Conservation (phyloP, 2,329 filamentous ascomycete genomes). For the Penicillium digitatum region DNA sequence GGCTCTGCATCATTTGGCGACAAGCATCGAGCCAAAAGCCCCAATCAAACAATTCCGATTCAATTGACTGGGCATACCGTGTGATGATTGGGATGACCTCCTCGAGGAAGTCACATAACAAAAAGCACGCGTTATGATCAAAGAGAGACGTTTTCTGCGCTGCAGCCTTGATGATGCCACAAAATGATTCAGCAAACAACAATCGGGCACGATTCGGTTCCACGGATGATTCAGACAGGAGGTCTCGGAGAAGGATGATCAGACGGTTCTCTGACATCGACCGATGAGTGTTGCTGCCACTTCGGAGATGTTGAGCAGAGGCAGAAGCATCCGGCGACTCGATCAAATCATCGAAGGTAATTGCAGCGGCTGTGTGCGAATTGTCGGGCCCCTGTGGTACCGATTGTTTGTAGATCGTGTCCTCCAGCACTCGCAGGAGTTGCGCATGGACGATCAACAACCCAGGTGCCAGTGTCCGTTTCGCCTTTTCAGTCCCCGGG, state of each 20-base stretch:
- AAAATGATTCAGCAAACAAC: slow-evolving; percentile 73
- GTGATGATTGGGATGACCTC: slow-evolving; percentile 68
- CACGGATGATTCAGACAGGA: slow-evolving; percentile 61
- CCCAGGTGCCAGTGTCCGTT: slow-evolving; percentile 66
- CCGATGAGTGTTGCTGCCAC: slow-evolving; percentile 63
- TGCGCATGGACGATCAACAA: slow-evolving; percentile 79
- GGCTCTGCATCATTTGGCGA: slow-evolving; percentile 71
- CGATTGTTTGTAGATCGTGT: slow-evolving; percentile 73
- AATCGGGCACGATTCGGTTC: slow-evolving; percentile 56
- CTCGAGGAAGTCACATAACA: slow-evolving; percentile 86
- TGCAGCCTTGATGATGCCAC: slow-evolving; percentile 66
- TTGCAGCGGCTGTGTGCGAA: slow-evolving; percentile 47
- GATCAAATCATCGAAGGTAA: slow-evolving; percentile 65
- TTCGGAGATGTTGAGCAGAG: slow-evolving; percentile 59
- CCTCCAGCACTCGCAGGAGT: slow-evolving; percentile 72
- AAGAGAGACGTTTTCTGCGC: slow-evolving; percentile 73
- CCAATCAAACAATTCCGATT: slow-evolving; percentile 53
- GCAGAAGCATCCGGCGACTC: slow-evolving; percentile 63
- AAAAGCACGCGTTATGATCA: slow-evolving; percentile 79
- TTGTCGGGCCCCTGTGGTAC: slow-evolving; percentile 45
- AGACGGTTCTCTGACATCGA: slow-evolving; percentile 87
- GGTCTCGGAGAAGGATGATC: slow-evolving; percentile 75
- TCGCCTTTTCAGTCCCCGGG: slow-evolving; percentile 48
- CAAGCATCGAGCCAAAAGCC: slow-evolving; percentile 80
- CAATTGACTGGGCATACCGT: slow-evolving; percentile 53